A percentile compares a stretch with the other conserved stretches of the same genome.
Evolutionary conservation across 768 basidiomycete genomes (phyloP).

Genomic region (Phlegmacium glaucopus): DNA sequence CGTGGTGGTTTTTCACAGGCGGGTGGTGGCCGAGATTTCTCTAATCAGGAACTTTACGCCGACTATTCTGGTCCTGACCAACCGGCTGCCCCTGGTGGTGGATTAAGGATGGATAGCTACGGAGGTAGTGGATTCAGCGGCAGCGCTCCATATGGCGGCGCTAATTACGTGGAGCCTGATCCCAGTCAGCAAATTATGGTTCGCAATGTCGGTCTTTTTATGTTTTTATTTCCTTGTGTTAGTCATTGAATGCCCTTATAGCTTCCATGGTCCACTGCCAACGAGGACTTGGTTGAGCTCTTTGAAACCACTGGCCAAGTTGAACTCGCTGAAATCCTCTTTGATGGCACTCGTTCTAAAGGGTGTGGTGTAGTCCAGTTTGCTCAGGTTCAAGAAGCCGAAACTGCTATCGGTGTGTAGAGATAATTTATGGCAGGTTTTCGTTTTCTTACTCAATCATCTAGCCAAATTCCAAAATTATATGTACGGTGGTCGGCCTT

Average conservation of each 20-base stretch:
- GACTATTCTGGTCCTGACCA: constrained; percentile 91
- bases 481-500: constrained; percentile 89
- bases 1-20: constrained; percentile 42
- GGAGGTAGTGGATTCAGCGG: constrained; percentile 33
- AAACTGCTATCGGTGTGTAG: constrained; percentile 82
- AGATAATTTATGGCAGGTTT: neutral
- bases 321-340: constrained; percentile 91
- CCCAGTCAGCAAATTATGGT: constrained; percentile 98
- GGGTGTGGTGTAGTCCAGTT: constrained; percentile 97
- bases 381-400: constrained; percentile 79
- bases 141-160: constrained; percentile 27
- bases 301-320: constrained; percentile 98
- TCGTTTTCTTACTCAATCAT: neutral
- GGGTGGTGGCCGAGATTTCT: constrained; percentile 71
- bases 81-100: constrained; percentile 37
- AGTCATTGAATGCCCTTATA: constrained; percentile 25
- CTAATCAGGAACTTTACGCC: constrained; percentile 86
- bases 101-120: constrained; percentile 35
- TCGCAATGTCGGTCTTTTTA: constrained; percentile 77
- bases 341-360: constrained; percentile 89
- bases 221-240: constrained; percentile 1
- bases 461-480: constrained; percentile 94
- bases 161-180: constrained; percentile 56
- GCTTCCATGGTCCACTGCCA: constrained; percentile 99
- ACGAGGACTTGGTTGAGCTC: constrained; percentile 96